These are phyloP conservation scores for Zygosaccharomyces bailii DNA, from an alignment of 805 yeast genomes.

Conservation along the genomic window DNA sequence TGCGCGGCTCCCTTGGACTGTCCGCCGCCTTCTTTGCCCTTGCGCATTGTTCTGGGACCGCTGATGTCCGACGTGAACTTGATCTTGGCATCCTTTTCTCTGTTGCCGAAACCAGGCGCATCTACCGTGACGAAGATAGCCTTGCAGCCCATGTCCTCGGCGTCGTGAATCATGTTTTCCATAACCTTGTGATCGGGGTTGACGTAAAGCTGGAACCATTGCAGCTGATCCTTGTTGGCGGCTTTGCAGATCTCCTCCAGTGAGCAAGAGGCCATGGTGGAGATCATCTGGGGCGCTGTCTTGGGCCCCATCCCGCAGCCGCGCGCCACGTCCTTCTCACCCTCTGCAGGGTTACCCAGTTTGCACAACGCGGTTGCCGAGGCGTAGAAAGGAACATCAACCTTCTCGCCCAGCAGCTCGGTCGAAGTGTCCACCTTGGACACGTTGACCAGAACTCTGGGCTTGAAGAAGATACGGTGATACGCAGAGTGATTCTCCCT, in stretches of 20 bases:
- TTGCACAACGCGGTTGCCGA: conserved; percentile 92
- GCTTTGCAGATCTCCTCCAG: conserved; percentile 80
- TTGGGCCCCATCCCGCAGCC: conserved; percentile 71
- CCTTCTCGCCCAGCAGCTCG: conserved; percentile 66
- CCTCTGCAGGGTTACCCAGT: conserved; percentile 82
- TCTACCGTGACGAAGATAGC: conserved; percentile 88
- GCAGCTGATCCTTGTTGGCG: conserved; percentile 60
- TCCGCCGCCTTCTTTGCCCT: conserved; percentile 48
- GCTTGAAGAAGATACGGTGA: conserved; percentile 84
- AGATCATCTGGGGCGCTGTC: conserved; percentile 75
- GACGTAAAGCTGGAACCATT: conserved; percentile 88
- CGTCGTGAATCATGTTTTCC: conserved; percentile 59
- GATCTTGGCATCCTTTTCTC: conserved; percentile 81
- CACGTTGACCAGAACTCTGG: conserved; percentile 79
- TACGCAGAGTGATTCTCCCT: conserved; percentile 90
- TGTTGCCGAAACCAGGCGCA: conserved; percentile 86
- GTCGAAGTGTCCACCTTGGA: conserved; percentile 65
- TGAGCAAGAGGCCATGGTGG: conserved; percentile 86
- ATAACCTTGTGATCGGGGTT: conserved; percentile 70
- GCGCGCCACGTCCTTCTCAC: conserved; percentile 80
- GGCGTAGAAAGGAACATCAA: conserved; percentile 77
- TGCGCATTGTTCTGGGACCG: conserved; percentile 41
- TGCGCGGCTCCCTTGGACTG: conserved; percentile 82
- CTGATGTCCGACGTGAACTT: conserved; percentile 47
- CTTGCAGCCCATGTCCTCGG: conserved; percentile 68